These are phyloP conservation scores for Xylaria sp. DNA, from an alignment of 2,329 filamentous ascomycete species.

Conservation along the genomic window DNA sequence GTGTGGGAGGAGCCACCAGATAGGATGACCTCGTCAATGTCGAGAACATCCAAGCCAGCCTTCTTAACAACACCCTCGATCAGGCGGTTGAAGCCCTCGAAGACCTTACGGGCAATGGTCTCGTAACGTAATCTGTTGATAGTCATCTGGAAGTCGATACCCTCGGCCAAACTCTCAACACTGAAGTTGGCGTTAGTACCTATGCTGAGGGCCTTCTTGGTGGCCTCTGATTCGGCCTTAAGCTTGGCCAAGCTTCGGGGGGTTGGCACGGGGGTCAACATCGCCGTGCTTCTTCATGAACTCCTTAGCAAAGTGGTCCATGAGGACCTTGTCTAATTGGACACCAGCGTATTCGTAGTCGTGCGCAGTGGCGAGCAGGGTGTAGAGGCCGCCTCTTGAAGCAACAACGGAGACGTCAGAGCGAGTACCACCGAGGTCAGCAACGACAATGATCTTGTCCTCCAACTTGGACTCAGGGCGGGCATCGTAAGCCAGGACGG, in stretches of 20 bases:
- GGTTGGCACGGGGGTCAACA: constrained; percentile 75
- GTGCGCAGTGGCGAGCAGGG: constrained; percentile 84
- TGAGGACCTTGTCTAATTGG: constrained; percentile 81
- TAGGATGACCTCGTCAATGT: constrained; percentile 91
- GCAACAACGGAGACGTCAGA: constrained; percentile 89
- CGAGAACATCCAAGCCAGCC: constrained; percentile 83
- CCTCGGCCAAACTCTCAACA: constrained; percentile 83
- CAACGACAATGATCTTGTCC: constrained; percentile 89
- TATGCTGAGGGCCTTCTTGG: constrained; percentile 87
- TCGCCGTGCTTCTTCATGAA: constrained; percentile 93
- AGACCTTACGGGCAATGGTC: constrained; percentile 77
- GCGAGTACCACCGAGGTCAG: constrained; percentile 86
- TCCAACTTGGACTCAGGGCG: constrained; percentile 65
- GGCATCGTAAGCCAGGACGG: constrained; percentile 86
- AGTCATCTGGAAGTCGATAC: constrained; percentile 83
- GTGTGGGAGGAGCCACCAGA: constrained; percentile 90
- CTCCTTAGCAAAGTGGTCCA: constrained; percentile 97
- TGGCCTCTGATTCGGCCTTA: constrained; percentile 81
- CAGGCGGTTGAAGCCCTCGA: constrained; percentile 80
- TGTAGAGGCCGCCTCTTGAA: constrained; percentile 93
- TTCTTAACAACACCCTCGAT: constrained; percentile 84
- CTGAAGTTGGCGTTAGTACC: constrained; percentile 86
- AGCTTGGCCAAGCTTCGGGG: constrained; percentile 83
- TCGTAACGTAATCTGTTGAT: constrained; percentile 94
- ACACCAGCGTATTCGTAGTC: constrained; percentile 90